A percentile compares a stretch with the other conserved stretches of the same genome.
Evolutionary conservation across 2,329 filamentous ascomycete species (phyloP).

Genomic region (Paecilomyces variotii): DNA sequence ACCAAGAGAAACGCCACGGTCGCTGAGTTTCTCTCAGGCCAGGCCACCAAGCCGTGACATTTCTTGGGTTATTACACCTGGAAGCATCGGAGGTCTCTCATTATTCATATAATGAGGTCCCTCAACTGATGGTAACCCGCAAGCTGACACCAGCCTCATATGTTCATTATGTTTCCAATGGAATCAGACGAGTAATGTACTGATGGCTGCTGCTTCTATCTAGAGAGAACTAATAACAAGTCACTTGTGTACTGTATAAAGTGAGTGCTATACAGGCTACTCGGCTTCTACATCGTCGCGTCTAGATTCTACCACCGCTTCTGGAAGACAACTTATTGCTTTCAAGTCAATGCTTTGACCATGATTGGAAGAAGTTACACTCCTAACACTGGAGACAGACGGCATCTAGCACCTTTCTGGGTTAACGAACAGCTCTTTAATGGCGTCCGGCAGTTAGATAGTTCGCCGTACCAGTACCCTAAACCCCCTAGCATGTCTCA

Average conservation of each 20-base stretch:
- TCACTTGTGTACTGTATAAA: too few relatives aligned
- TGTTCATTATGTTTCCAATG: not conserved
- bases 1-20: not conserved
- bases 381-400: not conserved
- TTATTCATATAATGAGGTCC: not conserved
- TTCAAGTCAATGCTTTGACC: not conserved
- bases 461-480: not conserved
- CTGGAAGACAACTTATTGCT: not conserved
- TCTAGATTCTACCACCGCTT: not conserved
- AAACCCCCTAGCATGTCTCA: not conserved
- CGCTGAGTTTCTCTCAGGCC: not conserved
- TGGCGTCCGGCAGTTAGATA: not conserved
- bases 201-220: not conserved
- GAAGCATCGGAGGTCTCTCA: not conserved
- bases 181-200: not conserved
- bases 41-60: not conserved
- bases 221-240: not conserved
- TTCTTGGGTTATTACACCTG: not conserved
- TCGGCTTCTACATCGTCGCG: not conserved
- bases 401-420: not conserved
- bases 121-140: not conserved
- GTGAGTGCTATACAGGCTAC: not conserved
- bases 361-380: not conserved
- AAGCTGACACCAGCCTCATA: not conserved
- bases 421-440: not conserved